Base-by-base conservation (phyloP, 2,329 filamentous ascomycete species). In the Kalmusia sp. region DNA sequence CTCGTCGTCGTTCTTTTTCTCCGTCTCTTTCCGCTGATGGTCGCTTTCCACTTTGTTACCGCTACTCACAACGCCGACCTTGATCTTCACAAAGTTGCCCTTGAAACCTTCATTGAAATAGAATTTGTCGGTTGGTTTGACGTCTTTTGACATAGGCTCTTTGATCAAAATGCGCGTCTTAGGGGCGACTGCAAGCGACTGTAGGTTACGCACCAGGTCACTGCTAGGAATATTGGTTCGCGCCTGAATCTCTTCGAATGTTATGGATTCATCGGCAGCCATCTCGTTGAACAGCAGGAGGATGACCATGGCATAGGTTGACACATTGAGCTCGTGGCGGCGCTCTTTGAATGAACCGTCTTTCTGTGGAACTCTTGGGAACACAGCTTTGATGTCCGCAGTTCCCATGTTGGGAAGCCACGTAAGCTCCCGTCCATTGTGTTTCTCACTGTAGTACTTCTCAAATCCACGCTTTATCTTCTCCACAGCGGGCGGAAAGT, bases 271-370 rank as follows among this genome's bases (percentile, higher is more conserved):
- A 25, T 77, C 79, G 0, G 76, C 63, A 2, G 78, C 73, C 0
- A 96, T 67, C 31, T 93, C 87, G 67, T 98, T 98, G 82, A 98
- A 99, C 0, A 97, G 84, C 38, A 96, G 74, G 17, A 99, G 76
- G 21, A 98, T 87, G 17, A 97, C 79, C 91, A 98, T 96, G 64
- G 88, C 92, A 71, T 95, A 95, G 0, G 95, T 98, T 1, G 92
- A 89, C 17, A 96, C 92, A 56, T 92, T 96, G 50, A 99, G 80
- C 65, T 99, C 95, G 68, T 98, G 93, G 30, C 88, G 87, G 28
- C 89, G 83, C 59, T 90, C 87, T 52, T 83, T 85, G 52, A 83
- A 81, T 0, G 78, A 80, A 2, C 87, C 85, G 11, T 87, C 84
- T 65, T 92, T 92, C 28, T 89, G 88, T 33, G 86, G 83, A 1